phyloP scores from a whole-genome alignment of 2,329 filamentous ascomycete genomes.

The Sphaceloma murrayae region DNA sequence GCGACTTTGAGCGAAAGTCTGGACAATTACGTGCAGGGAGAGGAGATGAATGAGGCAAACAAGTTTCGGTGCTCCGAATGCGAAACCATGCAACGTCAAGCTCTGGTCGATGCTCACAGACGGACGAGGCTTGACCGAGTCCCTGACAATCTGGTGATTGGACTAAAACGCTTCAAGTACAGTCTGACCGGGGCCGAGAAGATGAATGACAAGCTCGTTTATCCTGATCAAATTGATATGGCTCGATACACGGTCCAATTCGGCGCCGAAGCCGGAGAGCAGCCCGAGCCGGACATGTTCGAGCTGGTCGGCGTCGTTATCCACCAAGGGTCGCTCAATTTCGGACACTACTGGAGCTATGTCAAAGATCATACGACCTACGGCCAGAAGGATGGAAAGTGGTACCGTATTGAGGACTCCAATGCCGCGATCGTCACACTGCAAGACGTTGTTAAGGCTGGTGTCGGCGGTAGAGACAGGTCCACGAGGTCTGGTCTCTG shows the following conservation, averaged over 20 bases:
- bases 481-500: slow-evolving; percentile 36
- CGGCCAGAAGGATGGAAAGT: slow-evolving; percentile 34
- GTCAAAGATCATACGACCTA: slow-evolving; percentile 36
- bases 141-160: slow-evolving; percentile 89
- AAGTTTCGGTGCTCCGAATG: slow-evolving; percentile 96
- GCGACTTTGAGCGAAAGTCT: slow-evolving; percentile 73
- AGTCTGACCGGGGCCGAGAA: slow-evolving; percentile 73
- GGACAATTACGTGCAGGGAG: slow-evolving; percentile 89
- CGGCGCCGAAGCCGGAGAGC: slow-evolving; percentile 53
- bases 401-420: slow-evolving; percentile 96
- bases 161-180: slow-evolving; percentile 81
- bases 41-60: slow-evolving; percentile 95
- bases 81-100: slow-evolving; percentile 42
- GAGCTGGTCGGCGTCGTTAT: slow-evolving; percentile 93
- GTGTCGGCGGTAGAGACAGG: slow-evolving; percentile 66
- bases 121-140: slow-evolving; percentile 86
- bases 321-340: slow-evolving; percentile 84
- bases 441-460: slow-evolving; percentile 59
- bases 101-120: background rate
- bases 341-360: slow-evolving; percentile 95
- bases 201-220: slow-evolving; percentile 91
- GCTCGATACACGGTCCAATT: slow-evolving; percentile 81
- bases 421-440: slow-evolving; percentile 68
- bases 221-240: slow-evolving; percentile 77
- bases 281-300: slow-evolving; percentile 62